A percentile compares a stretch with the other conserved stretches of the same genome.
Evolutionary conservation across 192 early-diverging fungal genomes (phyloP).

Genomic region (Gamsiella multidivaricata): DNA sequence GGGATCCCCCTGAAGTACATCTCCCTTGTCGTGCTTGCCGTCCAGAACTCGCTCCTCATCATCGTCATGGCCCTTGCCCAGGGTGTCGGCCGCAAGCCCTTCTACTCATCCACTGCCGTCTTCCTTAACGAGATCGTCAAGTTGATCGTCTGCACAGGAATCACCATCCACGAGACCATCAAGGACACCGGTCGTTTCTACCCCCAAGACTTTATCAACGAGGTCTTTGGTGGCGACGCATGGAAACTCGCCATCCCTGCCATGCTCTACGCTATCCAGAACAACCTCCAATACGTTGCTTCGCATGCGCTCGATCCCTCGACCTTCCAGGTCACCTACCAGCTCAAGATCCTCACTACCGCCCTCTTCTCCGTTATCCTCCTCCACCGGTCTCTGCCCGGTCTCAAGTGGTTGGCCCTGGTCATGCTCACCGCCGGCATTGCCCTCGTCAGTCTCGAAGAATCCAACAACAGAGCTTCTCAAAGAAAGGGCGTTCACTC

Average conservation of each 20-base stretch:
- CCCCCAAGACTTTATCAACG: slow-evolving; percentile 46
- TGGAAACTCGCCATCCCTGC: slow-evolving; percentile 92
- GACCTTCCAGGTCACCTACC: slow-evolving; percentile 97
- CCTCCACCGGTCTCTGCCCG: slow-evolving; percentile 74
- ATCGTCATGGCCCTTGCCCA: slow-evolving; percentile 80
- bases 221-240: slow-evolving; percentile 74
- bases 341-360: slow-evolving; percentile 97
- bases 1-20: slow-evolving; percentile 87
- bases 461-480: slow-evolving; percentile 46
- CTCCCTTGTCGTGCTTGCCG: slow-evolving; percentile 84
- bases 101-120: slow-evolving; percentile 94
- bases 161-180: slow-evolving; percentile 51
- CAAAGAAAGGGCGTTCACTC: slow-evolving; percentile 8
- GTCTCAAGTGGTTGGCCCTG: slow-evolving; percentile 87
- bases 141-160: slow-evolving; percentile 66
- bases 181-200: slow-evolving; percentile 33
- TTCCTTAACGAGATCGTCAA: slow-evolving; percentile 89
- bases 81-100: slow-evolving; percentile 38
- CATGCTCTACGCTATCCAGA: slow-evolving; percentile 92
- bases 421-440: slow-evolving; percentile 87
- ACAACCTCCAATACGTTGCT: slow-evolving; percentile 95
- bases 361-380: slow-evolving; percentile 92
- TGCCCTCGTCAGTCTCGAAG: slow-evolving; percentile 83
- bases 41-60: slow-evolving; percentile 89
- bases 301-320: slow-evolving; percentile 90